Base-by-base conservation (phyloP, 2,329 filamentous ascomycete genomes). In the Plectosphaerella cucumerina region DNA sequence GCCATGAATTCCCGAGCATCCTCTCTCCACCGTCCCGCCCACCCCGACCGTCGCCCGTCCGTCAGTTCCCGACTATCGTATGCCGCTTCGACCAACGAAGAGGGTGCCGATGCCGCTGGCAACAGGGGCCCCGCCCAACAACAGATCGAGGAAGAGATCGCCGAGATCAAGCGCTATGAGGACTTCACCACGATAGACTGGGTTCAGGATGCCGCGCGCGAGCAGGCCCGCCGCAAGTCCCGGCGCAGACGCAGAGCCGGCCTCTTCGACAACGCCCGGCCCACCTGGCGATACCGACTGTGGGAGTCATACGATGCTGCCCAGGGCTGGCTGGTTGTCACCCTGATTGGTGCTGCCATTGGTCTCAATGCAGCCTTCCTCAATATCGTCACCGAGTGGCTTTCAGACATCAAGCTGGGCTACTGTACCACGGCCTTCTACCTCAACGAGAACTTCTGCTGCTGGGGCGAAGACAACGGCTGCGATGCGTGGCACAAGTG, bases 151-250 rank as follows among this genome's bases (percentile, higher is more conserved):
- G 92, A 97, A 65, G 94, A 99, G 73, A 96, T 99, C 65, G 92
- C 89, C 22, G 88, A 97, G 75, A 97, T 99, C 67, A 97, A 97
- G 73, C 83, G 93, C 73, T 99, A 99, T 72, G 94, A 96, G 80
- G 94, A 99, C 71, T 99, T 99, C 67, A 96, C 92, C 6, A 99
- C 94, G 1, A 94, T 94, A 82, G 94, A 99, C 70, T 99, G 94
- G 94, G 93, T 99, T 1, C 93, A 99, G 68, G 94, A 99, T 80
- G 92, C 93, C 11, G 87, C 91, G 33, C 87, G 92, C 57, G 94
- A 97, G 68, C 90, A 96, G 66, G 76, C 89, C 44, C 84, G 92
- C 50, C 84, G 93, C 55, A 89, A 89, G 61, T 81, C 87, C 45
- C 81, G 87, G 59, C 82, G 89, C 62, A 86, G 84, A 66, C 84